Conservation (phyloP, 108 stramenopile species). For the Fragilaria radians region DNA sequence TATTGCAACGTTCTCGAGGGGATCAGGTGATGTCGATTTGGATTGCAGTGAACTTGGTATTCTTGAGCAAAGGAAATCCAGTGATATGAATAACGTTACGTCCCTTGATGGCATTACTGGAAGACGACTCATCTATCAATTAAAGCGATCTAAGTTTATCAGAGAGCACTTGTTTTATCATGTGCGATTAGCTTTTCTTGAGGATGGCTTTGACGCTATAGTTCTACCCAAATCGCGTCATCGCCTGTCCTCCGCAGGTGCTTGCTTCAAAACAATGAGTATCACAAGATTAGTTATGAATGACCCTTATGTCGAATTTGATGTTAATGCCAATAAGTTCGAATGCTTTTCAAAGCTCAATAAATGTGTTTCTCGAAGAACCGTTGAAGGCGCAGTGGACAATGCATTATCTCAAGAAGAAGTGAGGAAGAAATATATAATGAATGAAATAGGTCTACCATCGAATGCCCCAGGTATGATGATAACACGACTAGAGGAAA, state of each 20-base stretch:
- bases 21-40: too few relatives aligned
- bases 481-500: constrained; percentile 8
- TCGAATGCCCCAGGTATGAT: constrained; percentile 12
- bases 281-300: constrained; percentile 16
- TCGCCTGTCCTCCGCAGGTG: constrained; percentile 9
- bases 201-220: constrained; percentile 7
- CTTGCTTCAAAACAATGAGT: constrained; percentile 24
- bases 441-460: constrained; percentile 13
- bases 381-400: not conserved
- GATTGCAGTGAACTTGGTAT: too few relatives aligned
- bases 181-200: constrained; percentile 20
- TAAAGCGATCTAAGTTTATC: constrained; percentile 14
- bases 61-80: too few relatives aligned
- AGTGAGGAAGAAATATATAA: not conserved
- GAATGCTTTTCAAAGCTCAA: too few relatives aligned
- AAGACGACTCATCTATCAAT: constrained; percentile 29
- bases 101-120: too few relatives aligned
- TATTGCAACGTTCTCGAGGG: too few relatives aligned
- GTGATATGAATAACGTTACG: too few relatives aligned
- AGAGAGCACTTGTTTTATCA: constrained; percentile 23
- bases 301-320: constrained; percentile 14
- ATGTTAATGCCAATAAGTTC: constrained; percentile 3
- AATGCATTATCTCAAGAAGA: not conserved
- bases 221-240: constrained; percentile 1
- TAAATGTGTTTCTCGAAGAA: not conserved